Conservation (phyloP, 495 filamentous ascomycete species). For the Penicillium argentinense region DNA sequence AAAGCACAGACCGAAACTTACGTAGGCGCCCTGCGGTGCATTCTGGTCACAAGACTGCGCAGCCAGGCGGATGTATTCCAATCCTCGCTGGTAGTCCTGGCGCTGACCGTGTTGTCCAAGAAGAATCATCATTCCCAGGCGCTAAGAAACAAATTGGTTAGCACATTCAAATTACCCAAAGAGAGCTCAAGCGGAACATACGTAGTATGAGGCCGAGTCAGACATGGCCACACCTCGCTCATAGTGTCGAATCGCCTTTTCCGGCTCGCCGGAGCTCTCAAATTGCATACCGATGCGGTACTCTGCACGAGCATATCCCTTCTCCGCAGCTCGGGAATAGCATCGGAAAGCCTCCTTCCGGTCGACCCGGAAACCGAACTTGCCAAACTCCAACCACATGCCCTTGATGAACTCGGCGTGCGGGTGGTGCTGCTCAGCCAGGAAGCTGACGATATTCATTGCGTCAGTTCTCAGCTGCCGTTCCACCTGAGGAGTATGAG, state of each 20-base stretch:
- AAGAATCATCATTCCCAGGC: slow-evolving; percentile 95
- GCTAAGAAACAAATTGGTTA: slow-evolving; percentile 41
- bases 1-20: too few relatives aligned
- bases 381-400: slow-evolving; percentile 98
- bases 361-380: slow-evolving; percentile 84
- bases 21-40: slow-evolving; percentile 93
- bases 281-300: slow-evolving; percentile 99
- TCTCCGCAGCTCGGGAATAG: slow-evolving; percentile 82
- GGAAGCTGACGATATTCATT: slow-evolving; percentile 83
- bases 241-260: slow-evolving; percentile 90
- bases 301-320: slow-evolving; percentile 89
- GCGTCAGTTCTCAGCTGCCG: slow-evolving; percentile 86
- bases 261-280: slow-evolving; percentile 85
- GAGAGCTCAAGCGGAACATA: slow-evolving; percentile 22
- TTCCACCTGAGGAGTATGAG: slow-evolving; percentile 80
- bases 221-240: slow-evolving; percentile 68
- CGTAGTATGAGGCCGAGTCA: slow-evolving; percentile 92
- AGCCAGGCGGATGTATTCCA: slow-evolving; percentile 78
- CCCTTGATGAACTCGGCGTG: slow-evolving; percentile 92
- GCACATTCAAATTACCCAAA: background rate
- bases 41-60: slow-evolving; percentile 94
- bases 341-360: slow-evolving; percentile 90
- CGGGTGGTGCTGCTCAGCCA: slow-evolving; percentile 88
- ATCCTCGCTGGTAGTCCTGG: slow-evolving; percentile 74
- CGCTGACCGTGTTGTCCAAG: slow-evolving; percentile 87